These are phyloP conservation scores for Fusarium chlamydosporum DNA, from an alignment of 2,329 filamentous ascomycete genomes.

Conservation along the genomic window DNA sequence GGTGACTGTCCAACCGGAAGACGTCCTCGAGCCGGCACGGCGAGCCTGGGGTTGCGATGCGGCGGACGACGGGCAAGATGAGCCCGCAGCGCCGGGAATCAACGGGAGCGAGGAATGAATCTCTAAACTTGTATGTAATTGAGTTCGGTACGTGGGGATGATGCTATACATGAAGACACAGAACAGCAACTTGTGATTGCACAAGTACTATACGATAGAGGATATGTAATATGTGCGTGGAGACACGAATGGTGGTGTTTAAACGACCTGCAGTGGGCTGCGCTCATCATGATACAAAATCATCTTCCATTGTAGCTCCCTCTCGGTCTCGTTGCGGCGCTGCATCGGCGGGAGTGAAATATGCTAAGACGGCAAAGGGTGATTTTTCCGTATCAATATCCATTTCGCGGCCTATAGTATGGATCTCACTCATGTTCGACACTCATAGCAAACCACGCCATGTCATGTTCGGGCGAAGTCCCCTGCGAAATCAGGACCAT, in stretches of 20 bases:
- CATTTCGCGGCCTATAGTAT: neutral
- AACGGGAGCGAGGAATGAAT: slow-evolving; percentile 39
- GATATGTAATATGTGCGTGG: slow-evolving; percentile 16
- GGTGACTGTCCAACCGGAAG: slow-evolving; percentile 47
- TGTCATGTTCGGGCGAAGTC: slow-evolving; percentile 13
- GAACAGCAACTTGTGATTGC: slow-evolving; percentile 1
- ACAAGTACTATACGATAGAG: neutral
- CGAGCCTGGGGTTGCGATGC: slow-evolving; percentile 33
- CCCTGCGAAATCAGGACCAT: slow-evolving; percentile 14
- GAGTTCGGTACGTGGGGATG: slow-evolving; percentile 26
- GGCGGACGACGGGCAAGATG: slow-evolving; percentile 37
- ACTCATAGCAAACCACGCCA: slow-evolving; percentile 14
- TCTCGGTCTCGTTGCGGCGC: slow-evolving; percentile 43
- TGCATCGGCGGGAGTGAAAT: slow-evolving; percentile 44
- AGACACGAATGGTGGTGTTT: slow-evolving; percentile 13
- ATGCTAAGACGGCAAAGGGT: slow-evolving; percentile 30
- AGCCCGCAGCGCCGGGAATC: slow-evolving; percentile 45
- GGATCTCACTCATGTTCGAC: slow-evolving; percentile 17
- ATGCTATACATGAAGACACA: slow-evolving; percentile 23
- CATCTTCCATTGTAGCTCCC: slow-evolving; percentile 8
- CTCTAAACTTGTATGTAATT: slow-evolving; percentile 24
- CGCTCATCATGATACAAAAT: slow-evolving; percentile 13
- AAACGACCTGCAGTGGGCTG: slow-evolving; percentile 4
- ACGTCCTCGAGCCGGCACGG: slow-evolving; percentile 41
- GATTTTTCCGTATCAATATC: slow-evolving; percentile 29